Conservation (phyloP, 352 stramenopile species). For the Globisporangium cylindrosporum region DNA sequence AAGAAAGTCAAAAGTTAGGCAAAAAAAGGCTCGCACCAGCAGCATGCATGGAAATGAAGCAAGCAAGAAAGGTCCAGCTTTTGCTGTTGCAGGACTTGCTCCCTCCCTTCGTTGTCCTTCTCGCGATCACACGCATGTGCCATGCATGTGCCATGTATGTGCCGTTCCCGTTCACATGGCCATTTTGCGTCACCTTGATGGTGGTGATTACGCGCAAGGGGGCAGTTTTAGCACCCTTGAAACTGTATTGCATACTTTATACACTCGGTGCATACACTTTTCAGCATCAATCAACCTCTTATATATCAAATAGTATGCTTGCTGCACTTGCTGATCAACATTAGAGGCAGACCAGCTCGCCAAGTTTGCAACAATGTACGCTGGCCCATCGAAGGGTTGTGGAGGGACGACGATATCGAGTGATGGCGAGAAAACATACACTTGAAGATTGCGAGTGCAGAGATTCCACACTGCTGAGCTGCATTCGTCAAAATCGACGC, state of each 20-base stretch:
- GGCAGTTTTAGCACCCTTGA: not conserved
- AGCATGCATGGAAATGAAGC: not conserved
- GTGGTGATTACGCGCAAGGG: not conserved
- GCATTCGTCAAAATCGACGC: not conserved
- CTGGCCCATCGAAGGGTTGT: not conserved
- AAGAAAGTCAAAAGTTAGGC: no score
- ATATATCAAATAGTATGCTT: not conserved
- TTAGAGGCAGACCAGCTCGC: not conserved
- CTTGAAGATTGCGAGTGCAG: not conserved
- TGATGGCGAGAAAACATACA: constrained; percentile 1
- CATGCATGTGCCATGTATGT: not conserved
- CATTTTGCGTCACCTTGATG: not conserved
- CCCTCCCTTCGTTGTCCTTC: not conserved
- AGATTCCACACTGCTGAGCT: not conserved
- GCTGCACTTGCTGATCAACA: no score
- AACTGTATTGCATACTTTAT: not conserved
- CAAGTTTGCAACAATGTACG: not conserved
- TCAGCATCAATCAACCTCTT: not conserved
- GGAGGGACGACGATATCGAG: not conserved
- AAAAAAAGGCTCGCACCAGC: not conserved
- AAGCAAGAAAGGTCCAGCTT: not conserved
- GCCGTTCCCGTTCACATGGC: not conserved
- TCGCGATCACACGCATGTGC: not conserved
- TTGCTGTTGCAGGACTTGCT: not conserved
- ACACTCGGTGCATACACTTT: not conserved